Conservation (phyloP, 2,329 filamentous ascomycete genomes). For the Pseudocercospora fuligena region DNA sequence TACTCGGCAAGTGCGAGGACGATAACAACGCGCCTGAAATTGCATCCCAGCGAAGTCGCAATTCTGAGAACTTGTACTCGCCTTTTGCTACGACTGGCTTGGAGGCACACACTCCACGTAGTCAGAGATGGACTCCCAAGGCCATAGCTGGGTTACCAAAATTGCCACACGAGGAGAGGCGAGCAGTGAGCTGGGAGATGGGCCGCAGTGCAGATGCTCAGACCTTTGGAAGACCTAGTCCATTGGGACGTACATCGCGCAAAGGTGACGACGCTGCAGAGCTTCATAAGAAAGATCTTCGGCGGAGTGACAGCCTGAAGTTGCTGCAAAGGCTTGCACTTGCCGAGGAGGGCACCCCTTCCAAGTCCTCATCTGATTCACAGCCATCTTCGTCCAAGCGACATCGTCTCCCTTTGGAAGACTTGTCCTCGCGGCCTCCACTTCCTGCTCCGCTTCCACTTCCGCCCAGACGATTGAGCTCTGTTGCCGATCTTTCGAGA, state of each 20-base stretch:
- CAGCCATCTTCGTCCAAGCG: constrained; percentile 5
- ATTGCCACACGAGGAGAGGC: constrained; percentile 21
- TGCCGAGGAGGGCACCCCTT: constrained; percentile 15
- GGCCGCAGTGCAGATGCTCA: constrained; percentile 1
- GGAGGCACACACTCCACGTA: constrained; percentile 3
- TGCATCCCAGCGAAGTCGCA: neutral
- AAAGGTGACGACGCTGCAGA: neutral
- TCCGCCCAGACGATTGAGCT: constrained; percentile 18
- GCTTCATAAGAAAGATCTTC: constrained; percentile 16
- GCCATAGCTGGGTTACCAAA: constrained; percentile 18
- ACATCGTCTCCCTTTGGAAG: constrained; percentile 24
- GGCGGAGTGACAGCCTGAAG: constrained; percentile 22
- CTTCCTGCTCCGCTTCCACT: constrained; percentile 26
- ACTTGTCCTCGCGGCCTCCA: constrained; percentile 21
- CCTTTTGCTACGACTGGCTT: constrained; percentile 24
- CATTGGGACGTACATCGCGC: constrained; percentile 5
- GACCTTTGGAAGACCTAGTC: constrained; percentile 20
- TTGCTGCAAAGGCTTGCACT: constrained; percentile 20
- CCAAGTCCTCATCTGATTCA: neutral
- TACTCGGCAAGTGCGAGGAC: neutral
- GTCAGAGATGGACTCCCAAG: constrained; percentile 22
- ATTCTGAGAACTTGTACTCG: constrained; percentile 10
- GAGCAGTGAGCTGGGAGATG: constrained; percentile 21
- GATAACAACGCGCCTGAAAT: neutral
- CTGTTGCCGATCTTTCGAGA: constrained; percentile 9